phyloP scores from a whole-genome alignment of 2,329 filamentous ascomycete genomes.

The Achaetomium macrosporum region DNA sequence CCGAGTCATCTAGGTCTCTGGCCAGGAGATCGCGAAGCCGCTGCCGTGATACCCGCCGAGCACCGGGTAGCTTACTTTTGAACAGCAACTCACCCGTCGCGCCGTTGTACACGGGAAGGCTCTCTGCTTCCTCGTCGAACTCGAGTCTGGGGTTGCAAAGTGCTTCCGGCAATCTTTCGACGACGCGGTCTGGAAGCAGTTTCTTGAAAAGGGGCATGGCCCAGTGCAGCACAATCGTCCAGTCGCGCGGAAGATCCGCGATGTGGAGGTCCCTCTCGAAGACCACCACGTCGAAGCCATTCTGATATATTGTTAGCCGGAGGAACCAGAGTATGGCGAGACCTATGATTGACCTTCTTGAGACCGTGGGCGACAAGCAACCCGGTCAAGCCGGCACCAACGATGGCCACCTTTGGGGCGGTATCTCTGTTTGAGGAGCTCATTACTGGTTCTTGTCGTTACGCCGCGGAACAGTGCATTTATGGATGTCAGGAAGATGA shows the following conservation, averaged over 20 bases:
- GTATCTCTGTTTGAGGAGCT: too few relatives aligned
- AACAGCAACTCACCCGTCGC: constrained; percentile 34
- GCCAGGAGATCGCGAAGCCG: constrained; percentile 30
- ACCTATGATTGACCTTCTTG: constrained; percentile 26
- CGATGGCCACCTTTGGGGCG: constrained; percentile 31
- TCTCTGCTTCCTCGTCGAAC: constrained; percentile 29
- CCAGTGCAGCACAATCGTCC: constrained; percentile 38
- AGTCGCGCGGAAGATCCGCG: constrained; percentile 31
- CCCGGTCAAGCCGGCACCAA: constrained; percentile 36
- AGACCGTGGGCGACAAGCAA: constrained; percentile 34
- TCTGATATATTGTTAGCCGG: too few relatives aligned
- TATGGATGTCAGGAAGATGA: too few relatives aligned
- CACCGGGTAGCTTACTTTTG: constrained; percentile 29
- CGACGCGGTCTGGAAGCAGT: constrained; percentile 31
- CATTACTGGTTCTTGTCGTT: too few relatives aligned
- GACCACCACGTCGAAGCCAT: constrained; percentile 30
- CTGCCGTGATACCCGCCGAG: constrained; percentile 32
- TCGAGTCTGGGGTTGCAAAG: constrained; percentile 32
- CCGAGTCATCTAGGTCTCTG: constrained; percentile 25
- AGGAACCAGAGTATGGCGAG: too few relatives aligned
- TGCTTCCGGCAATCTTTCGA: constrained; percentile 27
- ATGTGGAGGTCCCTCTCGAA: constrained; percentile 30
- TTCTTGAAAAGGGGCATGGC: constrained; percentile 31
- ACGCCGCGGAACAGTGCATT: too few relatives aligned
- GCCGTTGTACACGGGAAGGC: constrained; percentile 31